These are phyloP conservation scores for Rhexocercosporidium sp. DNA, from an alignment of 2,329 filamentous ascomycete species.

Conservation along the genomic window DNA sequence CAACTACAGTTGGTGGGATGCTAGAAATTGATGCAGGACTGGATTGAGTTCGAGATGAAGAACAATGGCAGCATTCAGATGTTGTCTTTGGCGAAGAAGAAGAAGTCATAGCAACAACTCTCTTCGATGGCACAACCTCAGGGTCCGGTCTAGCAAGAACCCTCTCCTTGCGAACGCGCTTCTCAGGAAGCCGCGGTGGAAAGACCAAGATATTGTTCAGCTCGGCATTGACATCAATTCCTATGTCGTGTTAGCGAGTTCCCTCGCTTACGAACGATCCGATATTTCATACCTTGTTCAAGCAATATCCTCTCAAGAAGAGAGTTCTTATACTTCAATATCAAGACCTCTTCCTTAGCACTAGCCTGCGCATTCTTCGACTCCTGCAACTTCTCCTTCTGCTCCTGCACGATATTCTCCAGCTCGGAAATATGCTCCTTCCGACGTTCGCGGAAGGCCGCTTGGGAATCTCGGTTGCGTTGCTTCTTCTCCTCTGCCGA, in stretches of 20 bases:
- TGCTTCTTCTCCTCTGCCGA: constrained; percentile 97
- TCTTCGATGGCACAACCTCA: constrained; percentile 69
- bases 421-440: constrained; percentile 99
- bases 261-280: background rate
- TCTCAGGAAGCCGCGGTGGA: constrained; percentile 11
- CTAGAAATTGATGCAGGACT: background rate
- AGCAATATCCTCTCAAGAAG: constrained; percentile 90
- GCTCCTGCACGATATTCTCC: constrained; percentile 92
- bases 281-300: constrained; percentile 74
- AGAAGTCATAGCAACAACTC: background rate
- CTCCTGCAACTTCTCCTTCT: constrained; percentile 88
- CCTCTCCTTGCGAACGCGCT: constrained; percentile 35
- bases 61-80: constrained; percentile 4
- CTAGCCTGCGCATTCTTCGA: constrained; percentile 90
- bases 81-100: background rate
- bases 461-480: constrained; percentile 93
- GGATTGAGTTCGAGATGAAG: background rate
- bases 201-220: constrained; percentile 59
- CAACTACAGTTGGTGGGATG: background rate
- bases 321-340: constrained; percentile 98
- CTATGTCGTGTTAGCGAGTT: constrained; percentile 50
- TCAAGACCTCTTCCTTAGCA: constrained; percentile 92
- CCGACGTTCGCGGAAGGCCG: constrained; percentile 90
- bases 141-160: constrained; percentile 54
- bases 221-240: constrained; percentile 95